phyloP scores from a whole-genome alignment of 805 yeast genomes.

The Hanseniaspora taiwanica region DNA sequence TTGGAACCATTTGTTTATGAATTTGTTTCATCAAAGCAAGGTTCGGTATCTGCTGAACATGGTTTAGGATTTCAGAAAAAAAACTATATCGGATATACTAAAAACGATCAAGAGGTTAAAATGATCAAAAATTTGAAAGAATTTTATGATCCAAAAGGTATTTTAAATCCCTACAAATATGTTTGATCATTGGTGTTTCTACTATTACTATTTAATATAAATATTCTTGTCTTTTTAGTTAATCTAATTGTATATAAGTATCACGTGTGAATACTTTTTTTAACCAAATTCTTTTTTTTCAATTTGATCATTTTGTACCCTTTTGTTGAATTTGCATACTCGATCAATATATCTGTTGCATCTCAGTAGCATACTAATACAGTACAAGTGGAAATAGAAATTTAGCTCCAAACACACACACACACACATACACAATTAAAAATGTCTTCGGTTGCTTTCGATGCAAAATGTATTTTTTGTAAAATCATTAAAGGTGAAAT shows the following conservation, averaged over 20 bases:
- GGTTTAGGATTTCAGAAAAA: conserved; percentile 96
- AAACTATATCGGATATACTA: conserved; percentile 75
- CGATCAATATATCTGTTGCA: no score
- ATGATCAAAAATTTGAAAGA: conserved; percentile 68
- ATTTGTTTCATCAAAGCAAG: conserved; percentile 57
- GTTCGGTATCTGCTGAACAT: conserved; percentile 95
- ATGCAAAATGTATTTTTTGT: conserved; percentile 78
- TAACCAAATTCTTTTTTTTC: background rate
- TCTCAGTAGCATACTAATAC: no score
- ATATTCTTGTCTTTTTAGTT: no score
- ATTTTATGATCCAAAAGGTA: conserved; percentile 83
- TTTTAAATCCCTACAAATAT: conserved; percentile 91
- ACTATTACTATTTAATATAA: no score
- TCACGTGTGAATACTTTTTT: no score
- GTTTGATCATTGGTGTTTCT: conserved; percentile 37
- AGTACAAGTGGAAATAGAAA: no score
- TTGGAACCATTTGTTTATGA: conserved; percentile 94
- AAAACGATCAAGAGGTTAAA: conserved; percentile 53
- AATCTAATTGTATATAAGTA: no score
- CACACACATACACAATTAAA: background rate
- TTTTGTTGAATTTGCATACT: no score
- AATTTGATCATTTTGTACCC: background rate
- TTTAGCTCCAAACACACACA: background rate
- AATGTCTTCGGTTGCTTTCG: conserved; percentile 19
- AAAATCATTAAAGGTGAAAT: conserved; percentile 91